Base-by-base conservation (phyloP, 2,329 filamentous ascomycete genomes). In the Beauveria sp. region DNA sequence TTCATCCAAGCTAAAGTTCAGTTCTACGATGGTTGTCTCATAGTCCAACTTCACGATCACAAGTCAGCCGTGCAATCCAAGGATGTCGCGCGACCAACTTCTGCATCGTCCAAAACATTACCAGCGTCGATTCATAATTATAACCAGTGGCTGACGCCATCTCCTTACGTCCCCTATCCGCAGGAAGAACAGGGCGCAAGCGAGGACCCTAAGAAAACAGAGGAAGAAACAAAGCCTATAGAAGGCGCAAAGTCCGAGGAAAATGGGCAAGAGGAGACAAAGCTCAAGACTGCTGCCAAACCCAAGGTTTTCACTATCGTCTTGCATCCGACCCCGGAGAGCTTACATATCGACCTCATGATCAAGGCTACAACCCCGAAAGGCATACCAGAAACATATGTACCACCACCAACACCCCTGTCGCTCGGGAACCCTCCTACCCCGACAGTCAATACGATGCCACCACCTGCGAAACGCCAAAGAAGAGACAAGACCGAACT, bases 1-100 rank as follows among this genome's bases (percentile, higher is more conserved):
- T 84, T 99, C 60, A 81, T 87, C 31, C 81, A 85, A 53, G 80
- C 81, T 20, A 85, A 86, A 22, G 88, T 96, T 16, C 81, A 83
- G 10, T 98, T 96, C 71, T 99, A 98, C 72, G 93, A 98, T 73
- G 92, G 90, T 38, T 96, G 93, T 70, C 82, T 99, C 62, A 98
- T 99, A 67, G 92, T 99, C 42, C 88, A 96, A 73, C 80, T 98
- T n/a, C 85, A 96, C 69, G 91, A 98, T 72, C 90, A 96, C 77
- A 90, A 89, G 69, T 86, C 88, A 0, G 78, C 78, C 48, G 80
- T 81, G 52, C 81, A 82, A 64, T 78, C 82, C 67, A 86, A 91
- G 70, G 85, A 83, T 77, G 62, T 82, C 78, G 55, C 79, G 77
- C 57, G 78, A 78, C 28, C 74, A 3, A 67, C 71, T 7, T 79